Evolutionary conservation across 345 rosid species (phyloP).

Genomic region (Sisymbrium altissimum): DNA sequence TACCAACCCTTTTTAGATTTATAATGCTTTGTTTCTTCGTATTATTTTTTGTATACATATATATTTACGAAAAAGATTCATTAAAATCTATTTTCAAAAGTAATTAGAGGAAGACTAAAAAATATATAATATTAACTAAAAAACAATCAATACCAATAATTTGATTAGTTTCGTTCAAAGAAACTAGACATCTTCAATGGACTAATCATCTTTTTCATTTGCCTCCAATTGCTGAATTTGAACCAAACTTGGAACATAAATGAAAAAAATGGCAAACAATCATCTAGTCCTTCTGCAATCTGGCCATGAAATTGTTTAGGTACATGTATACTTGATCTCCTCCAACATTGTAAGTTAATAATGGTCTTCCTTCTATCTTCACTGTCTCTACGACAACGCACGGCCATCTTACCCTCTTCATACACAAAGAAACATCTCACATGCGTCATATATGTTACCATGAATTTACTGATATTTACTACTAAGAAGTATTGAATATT

Average conservation of each 20-base stretch:
- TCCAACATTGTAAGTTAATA: not conserved
- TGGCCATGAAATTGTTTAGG: not conserved
- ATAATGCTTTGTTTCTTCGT: no score
- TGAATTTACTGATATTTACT: not conserved
- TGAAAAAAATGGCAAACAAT: no score
- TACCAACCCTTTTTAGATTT: no score
- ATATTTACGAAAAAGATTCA: no score
- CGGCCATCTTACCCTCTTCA: not conserved
- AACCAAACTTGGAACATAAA: not conserved
- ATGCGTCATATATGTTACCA: no score
- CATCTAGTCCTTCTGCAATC: not conserved
- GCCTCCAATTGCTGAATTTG: not conserved
- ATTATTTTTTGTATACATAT: no score
- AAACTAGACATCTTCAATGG: not conserved
- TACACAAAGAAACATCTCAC: not conserved
- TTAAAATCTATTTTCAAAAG: no score
- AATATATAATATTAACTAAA: no score
- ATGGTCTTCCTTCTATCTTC: not conserved
- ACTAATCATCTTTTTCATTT: not conserved
- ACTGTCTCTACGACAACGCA: not conserved
- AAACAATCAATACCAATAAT: no score
- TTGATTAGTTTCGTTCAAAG: no score
- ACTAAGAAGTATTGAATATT: not conserved
- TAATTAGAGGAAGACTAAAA: no score
- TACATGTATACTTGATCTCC: not conserved